Evolutionary conservation across 345 rosid genomes (phyloP).

Genomic region (Orychophragmus violaceus): DNA sequence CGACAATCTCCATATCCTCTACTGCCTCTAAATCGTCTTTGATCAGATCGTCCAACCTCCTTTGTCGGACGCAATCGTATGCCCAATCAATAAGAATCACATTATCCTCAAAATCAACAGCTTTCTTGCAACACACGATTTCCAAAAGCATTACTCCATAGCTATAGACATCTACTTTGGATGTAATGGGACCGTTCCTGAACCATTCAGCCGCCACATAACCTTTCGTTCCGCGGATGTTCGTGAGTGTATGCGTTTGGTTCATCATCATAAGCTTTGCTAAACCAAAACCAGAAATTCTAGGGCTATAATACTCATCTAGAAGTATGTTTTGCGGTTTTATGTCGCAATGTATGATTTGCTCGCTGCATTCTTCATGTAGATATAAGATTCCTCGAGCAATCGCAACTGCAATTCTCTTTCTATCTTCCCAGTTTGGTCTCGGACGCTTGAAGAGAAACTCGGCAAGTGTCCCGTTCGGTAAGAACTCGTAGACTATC

Average conservation of each 20-base stretch:
- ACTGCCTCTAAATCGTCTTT: conserved; percentile 38
- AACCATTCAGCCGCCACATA: conserved; percentile 49
- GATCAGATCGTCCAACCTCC: conserved; percentile 25
- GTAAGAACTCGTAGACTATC: conserved; percentile 44
- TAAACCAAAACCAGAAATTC: conserved; percentile 41
- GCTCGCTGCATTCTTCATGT: conserved; percentile 45
- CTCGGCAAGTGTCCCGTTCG: conserved; percentile 29
- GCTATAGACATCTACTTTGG: conserved; percentile 34
- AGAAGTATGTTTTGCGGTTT: conserved; percentile 47
- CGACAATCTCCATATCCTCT: conserved; percentile 30
- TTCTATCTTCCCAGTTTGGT: conserved; percentile 40
- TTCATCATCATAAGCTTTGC: conserved; percentile 41
- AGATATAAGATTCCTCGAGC: conserved; percentile 40
- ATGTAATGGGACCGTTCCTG: conserved; percentile 31
- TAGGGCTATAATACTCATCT: conserved; percentile 25
- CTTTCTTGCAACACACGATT: conserved; percentile 32
- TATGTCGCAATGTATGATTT: conserved; percentile 45
- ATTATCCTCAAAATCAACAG: conserved; percentile 14
- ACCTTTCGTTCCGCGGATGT: conserved; percentile 40
- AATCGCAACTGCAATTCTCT: conserved; percentile 22
- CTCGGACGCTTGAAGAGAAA: conserved; percentile 32
- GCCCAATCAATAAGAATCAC: conserved; percentile 39
- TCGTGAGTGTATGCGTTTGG: conserved; percentile 33
- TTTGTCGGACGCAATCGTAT: conserved; percentile 35
- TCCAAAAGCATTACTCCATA: conserved; percentile 35